Conservation (phyloP, 2,329 filamentous ascomycete genomes). For the Blastomyces gilchristii region DNA sequence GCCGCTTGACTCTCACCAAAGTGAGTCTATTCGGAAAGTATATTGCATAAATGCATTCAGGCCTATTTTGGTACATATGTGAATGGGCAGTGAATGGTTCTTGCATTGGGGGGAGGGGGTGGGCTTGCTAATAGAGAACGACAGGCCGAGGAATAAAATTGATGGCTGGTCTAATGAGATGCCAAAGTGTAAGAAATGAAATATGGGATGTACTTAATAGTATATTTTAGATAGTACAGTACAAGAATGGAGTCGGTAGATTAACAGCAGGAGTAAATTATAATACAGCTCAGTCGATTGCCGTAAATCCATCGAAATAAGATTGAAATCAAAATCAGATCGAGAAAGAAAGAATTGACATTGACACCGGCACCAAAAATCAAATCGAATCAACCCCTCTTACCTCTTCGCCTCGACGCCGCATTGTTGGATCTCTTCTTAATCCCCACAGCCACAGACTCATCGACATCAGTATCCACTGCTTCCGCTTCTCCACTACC, state of each 20-base stretch:
- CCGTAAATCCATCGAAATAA: neutral
- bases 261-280: no score
- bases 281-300: no score
- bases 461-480: neutral
- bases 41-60: neutral
- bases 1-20: neutral
- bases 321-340: neutral
- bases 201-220: no score
- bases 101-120: neutral
- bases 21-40: neutral
- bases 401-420: neutral
- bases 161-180: no score
- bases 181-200: no score
- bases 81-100: no score
- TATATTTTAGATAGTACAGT: no score
- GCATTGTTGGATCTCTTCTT: neutral
- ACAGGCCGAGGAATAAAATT: no score
- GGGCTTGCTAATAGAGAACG: neutral
- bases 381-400: neutral
- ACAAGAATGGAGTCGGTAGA: no score
- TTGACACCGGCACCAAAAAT: neutral
- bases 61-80: no score
- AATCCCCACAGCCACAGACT: neutral
- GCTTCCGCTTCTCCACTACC: neutral
- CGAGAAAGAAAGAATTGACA: neutral